Base-by-base conservation (phyloP, 2,329 filamentous ascomycete genomes). In the Penicillium freii region DNA sequence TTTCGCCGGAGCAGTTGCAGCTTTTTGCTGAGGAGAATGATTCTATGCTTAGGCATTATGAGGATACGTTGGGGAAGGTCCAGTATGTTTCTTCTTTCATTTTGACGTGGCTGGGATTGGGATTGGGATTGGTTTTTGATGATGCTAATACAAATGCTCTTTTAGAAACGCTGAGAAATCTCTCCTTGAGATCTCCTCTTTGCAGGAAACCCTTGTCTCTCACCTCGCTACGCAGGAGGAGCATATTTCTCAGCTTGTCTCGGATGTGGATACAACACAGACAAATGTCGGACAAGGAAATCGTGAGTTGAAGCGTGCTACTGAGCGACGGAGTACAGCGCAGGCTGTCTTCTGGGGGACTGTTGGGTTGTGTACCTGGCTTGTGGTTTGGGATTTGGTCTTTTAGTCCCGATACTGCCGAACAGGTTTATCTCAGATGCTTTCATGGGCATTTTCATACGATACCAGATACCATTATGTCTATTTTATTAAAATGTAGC, bases 1-100 rank as follows among this genome's bases (percentile, higher is more conserved):
- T 97, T 60, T 91, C 89, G 19, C 82, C 87, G 23, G 92, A 97
- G 71, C 93, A 97, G 75, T 79, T 94, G 51, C 93, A 97, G 73
- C 84, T 96, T 71, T 97, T 99, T 77, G 92, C 93, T 66, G 85
- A 91, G 75, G 92, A 95, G 71, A 97, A 97, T 71, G 87, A 92
- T 74, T 87, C 91, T 62, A 92, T 99, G 87, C 82, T 97, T 66
- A 90, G 89, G 74, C 90, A 96, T 75, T 96, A 95, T 74, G 91
- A 97, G 75, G 91, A 89, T 76, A 92, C 90, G n/a, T 79, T 97
- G 72, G 89, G 92, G 74, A 94, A 97, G 82, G 91, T 97, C 64
- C 90, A 89, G 90, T 95, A 84, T 54, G 89, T 82, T 44, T 40
- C 19, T 29, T 29, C 52, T 17, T 34, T 11, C 29, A 54, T 27